A percentile compares a stretch with the other conserved stretches of the same genome.
phyloP scores from a whole-genome alignment of 345 rosid genomes.

The Hevea brasiliensis region DNA sequence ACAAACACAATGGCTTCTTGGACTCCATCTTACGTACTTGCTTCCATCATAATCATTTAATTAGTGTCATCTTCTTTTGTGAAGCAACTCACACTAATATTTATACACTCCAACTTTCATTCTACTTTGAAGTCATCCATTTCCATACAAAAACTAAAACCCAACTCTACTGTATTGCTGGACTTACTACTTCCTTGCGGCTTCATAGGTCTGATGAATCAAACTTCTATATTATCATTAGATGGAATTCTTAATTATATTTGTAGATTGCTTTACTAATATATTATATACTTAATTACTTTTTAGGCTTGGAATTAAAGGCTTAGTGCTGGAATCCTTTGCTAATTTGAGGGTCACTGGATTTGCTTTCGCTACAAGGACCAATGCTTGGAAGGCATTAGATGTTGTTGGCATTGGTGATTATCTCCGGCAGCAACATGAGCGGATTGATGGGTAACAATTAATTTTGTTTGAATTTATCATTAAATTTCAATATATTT shows the following conservation, averaged over 20 bases:
- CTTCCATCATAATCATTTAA: no score
- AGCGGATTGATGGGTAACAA: conserved; percentile 38
- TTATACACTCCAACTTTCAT: no score
- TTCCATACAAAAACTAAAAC: no score
- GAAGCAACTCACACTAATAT: no score
- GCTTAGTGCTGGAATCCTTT: conserved; percentile 69
- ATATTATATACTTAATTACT: neutral
- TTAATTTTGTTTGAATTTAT: neutral
- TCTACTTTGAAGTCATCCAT: no score
- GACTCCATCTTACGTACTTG: no score
- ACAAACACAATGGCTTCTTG: no score
- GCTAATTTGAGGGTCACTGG: conserved; percentile 55
- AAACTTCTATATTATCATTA: neutral
- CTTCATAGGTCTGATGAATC: conserved; percentile 51
- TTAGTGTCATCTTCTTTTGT: no score
- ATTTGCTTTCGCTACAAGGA: conserved; percentile 50
- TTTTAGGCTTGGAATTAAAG: conserved; percentile 62
- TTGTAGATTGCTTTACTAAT: neutral
- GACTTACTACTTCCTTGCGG: conserved; percentile 62
- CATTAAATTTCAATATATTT: no score
- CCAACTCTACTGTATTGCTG: conserved; percentile 42
- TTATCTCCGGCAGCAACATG: conserved; percentile 45
- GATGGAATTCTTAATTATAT: neutral
- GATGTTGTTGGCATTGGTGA: conserved; percentile 60
- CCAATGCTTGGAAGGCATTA: conserved; percentile 74